Percentiles rank a stretch among this genome's conserved stretches.
Conservation (phyloP, 768 basidiomycete species). For the Phanerochaete sordida region DNA sequence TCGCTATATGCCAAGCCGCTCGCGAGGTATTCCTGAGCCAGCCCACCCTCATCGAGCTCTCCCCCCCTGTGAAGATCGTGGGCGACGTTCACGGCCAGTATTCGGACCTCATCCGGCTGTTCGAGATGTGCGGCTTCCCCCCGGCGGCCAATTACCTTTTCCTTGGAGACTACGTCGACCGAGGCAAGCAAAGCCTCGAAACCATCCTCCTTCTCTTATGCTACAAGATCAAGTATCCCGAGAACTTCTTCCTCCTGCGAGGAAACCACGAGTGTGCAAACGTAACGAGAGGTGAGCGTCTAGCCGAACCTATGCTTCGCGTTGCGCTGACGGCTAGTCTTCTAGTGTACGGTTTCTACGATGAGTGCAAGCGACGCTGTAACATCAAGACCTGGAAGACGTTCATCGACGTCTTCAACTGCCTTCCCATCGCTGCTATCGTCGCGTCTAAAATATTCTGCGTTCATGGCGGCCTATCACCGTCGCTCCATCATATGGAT, state of each 20-base stretch:
- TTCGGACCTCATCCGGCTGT: slow-evolving; percentile 95
- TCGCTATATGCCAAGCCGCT: slow-evolving; percentile 90
- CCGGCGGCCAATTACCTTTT: slow-evolving; percentile 97
- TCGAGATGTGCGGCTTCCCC: slow-evolving; percentile 99
- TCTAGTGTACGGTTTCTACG: slow-evolving; percentile 97
- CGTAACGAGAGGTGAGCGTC: slow-evolving; percentile 86
- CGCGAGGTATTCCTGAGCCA: slow-evolving; percentile 95
- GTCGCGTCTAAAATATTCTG: slow-evolving; percentile 99
- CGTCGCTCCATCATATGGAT: slow-evolving; percentile 93
- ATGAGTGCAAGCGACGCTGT: slow-evolving; percentile 99
- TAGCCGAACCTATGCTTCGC: slow-evolving; percentile 5
- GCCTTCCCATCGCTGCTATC: slow-evolving; percentile 95
- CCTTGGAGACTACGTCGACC: slow-evolving; percentile 98
- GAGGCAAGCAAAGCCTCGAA: slow-evolving; percentile 97
- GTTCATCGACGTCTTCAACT: slow-evolving; percentile 99
- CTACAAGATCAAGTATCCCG: slow-evolving; percentile 99
- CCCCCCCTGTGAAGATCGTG: slow-evolving; percentile 98
- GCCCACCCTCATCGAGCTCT: slow-evolving; percentile 95
- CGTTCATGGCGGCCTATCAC: slow-evolving; percentile 94
- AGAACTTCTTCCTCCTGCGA: slow-evolving; percentile 97
- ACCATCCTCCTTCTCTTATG: slow-evolving; percentile 95
- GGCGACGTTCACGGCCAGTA: slow-evolving; percentile 99
- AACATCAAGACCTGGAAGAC: slow-evolving; percentile 99
- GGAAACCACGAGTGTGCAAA: slow-evolving; percentile 99
- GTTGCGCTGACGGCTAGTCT: slow-evolving; percentile 1